Conservation (phyloP, 2,329 filamentous ascomycete species). For the Monosporascus sp. region DNA sequence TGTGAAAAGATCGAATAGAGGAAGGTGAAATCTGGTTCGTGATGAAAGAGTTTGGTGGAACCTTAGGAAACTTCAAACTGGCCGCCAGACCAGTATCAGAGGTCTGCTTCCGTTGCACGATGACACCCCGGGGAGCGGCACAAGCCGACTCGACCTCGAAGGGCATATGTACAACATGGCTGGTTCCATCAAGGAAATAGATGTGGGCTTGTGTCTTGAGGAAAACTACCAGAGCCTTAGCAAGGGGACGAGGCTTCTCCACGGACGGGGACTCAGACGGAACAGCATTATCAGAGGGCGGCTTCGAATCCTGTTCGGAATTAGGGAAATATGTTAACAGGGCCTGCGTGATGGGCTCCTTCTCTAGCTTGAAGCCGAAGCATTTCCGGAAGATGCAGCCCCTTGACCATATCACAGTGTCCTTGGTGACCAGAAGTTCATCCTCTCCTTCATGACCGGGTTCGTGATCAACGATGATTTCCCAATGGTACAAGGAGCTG, state of each 20-base stretch:
- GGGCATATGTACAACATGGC: slow-evolving; percentile 84
- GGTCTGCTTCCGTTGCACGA: slow-evolving; percentile 75
- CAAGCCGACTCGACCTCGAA: slow-evolving; percentile 90
- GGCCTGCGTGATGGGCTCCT: slow-evolving; percentile 80
- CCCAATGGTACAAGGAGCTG: slow-evolving; percentile 68
- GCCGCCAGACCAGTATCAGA: slow-evolving; percentile 44
- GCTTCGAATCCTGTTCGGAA: slow-evolving; percentile 33
- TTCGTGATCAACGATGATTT: slow-evolving; percentile 44
- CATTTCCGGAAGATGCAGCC: slow-evolving; percentile 78
- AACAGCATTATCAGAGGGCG: slow-evolving; percentile 2
- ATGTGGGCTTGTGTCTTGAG: slow-evolving; percentile 90
- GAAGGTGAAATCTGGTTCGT: slow-evolving; percentile 58
- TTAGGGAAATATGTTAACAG: slow-evolving; percentile 76
- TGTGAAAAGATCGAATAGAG: slow-evolving; percentile 41
- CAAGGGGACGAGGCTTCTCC: slow-evolving; percentile 26
- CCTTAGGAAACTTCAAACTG: slow-evolving; percentile 52
- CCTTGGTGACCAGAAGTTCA: slow-evolving; percentile 70
- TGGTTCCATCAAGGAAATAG: slow-evolving; percentile 83
- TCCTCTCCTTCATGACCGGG: slow-evolving; percentile 53
- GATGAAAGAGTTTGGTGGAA: slow-evolving; percentile 78
- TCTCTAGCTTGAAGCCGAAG: slow-evolving; percentile 81
- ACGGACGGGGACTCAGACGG: background rate
- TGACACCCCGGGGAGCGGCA: slow-evolving; percentile 73
- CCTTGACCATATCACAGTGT: slow-evolving; percentile 82
- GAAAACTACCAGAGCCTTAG: slow-evolving; percentile 79